Conservation (phyloP, 208 protist genomes). For the Naegleria lovaniensis region DNA sequence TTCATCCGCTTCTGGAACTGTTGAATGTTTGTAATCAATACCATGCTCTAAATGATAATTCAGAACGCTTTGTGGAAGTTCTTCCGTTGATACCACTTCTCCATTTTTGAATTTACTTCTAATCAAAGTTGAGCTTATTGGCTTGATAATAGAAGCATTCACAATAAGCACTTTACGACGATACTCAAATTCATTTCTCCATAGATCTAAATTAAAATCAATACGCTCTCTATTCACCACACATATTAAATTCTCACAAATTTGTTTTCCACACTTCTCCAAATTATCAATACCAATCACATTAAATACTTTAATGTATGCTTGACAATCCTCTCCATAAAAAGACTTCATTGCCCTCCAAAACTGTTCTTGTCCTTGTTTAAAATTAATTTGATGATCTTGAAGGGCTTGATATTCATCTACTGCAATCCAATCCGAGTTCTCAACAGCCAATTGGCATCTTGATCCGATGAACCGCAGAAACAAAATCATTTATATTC, state of each 20-base stretch:
- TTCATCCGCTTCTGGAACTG: background rate
- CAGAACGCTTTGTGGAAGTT: background rate
- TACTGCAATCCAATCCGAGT: background rate
- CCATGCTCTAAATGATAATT: background rate
- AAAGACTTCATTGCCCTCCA: background rate
- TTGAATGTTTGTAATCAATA: background rate
- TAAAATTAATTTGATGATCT: constrained; percentile 8
- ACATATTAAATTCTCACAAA: background rate
- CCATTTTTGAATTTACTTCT: background rate
- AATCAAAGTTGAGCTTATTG: background rate
- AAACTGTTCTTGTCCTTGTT: background rate
- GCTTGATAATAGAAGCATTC: background rate
- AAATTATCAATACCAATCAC: background rate
- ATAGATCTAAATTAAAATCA: background rate
- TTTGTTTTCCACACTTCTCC: background rate
- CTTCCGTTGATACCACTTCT: background rate
- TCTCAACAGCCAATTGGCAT: background rate
- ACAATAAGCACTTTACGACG: background rate
- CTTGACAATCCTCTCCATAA: background rate
- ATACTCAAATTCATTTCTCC: background rate
- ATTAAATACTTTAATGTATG: background rate
- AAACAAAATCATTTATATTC: background rate
- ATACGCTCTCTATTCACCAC: background rate
- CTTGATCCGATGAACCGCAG: background rate
- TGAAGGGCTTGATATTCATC: background rate